Percentiles rank a stretch among this genome's conserved stretches.
These are phyloP conservation scores for Tulasnella sp. DNA, from an alignment of 768 basidiomycete genomes.

Conservation along the genomic window DNA sequence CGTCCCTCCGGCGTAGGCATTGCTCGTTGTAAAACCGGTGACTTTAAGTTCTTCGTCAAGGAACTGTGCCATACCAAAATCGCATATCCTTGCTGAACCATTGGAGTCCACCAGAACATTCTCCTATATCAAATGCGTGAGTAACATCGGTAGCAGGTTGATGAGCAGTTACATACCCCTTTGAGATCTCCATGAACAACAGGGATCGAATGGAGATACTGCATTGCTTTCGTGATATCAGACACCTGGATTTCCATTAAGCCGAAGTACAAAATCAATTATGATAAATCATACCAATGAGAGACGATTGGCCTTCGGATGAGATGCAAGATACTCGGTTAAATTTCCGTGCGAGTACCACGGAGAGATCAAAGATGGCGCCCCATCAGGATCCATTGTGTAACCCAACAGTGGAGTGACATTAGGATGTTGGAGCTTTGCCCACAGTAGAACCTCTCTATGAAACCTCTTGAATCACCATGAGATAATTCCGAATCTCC, in stretches of 20 bases:
- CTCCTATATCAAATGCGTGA: neutral
- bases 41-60: neutral
- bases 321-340: neutral
- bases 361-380: slow-evolving; percentile 1
- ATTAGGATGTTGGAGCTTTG: neutral
- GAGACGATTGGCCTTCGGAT: neutral
- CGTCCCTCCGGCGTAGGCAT: neutral
- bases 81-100: slow-evolving; percentile 6
- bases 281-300: neutral
- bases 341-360: neutral
- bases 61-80: slow-evolving; percentile 5
- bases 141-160: neutral
- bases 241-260: neutral
- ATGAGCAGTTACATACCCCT: slow-evolving; percentile 15
- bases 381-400: neutral
- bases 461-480: slow-evolving; percentile 6
- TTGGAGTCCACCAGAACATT: slow-evolving; percentile 7
- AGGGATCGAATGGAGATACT: slow-evolving; percentile 17
- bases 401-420: neutral
- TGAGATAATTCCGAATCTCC: too few species aligned
- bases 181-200: slow-evolving; percentile 19
- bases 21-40: slow-evolving; percentile 1
- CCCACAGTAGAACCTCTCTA: neutral
- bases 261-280: neutral
- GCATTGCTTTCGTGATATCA: slow-evolving; percentile 16